phyloP scores from a whole-genome alignment of 306 rosid genomes.

The Vicia faba region DNA sequence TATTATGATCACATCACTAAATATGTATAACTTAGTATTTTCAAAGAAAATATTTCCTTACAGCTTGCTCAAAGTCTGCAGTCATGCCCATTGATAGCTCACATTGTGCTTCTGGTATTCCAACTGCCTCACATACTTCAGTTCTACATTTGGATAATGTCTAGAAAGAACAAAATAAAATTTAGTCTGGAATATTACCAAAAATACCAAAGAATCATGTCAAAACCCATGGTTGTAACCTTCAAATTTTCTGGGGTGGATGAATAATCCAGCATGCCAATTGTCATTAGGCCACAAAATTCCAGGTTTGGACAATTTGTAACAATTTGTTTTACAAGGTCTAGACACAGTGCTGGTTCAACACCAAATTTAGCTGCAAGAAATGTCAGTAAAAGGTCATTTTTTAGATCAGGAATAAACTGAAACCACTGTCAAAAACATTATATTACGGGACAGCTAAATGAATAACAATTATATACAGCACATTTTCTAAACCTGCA shows the following conservation, averaged over 20 bases:
- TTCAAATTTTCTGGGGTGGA: constrained; percentile 91
- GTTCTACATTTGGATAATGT: constrained; percentile 68
- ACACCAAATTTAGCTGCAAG: constrained; percentile 85
- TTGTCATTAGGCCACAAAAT: constrained; percentile 89
- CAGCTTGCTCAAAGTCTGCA: constrained; percentile 92
- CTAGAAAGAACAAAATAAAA: constrained; percentile 44
- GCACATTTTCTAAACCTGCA: constrained; percentile 25
- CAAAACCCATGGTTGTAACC: constrained; percentile 46
- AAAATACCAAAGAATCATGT: constrained; percentile 3
- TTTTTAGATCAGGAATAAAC: constrained; percentile 28
- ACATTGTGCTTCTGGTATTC: constrained; percentile 70
- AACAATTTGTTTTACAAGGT: constrained; percentile 74
- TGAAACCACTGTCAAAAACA: constrained; percentile 25
- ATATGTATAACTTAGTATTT: constrained; percentile 9
- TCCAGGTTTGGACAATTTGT: constrained; percentile 73
- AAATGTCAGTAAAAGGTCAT: constrained; percentile 13
- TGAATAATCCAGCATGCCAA: constrained; percentile 90
- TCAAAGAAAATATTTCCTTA: constrained; percentile 45
- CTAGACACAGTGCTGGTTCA: constrained; percentile 74
- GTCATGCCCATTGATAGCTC: constrained; percentile 98
- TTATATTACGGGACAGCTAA: constrained; percentile 8
- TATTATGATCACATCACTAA: constrained; percentile 8
- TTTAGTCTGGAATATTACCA: constrained; percentile 27
- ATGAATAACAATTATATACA: background rate
- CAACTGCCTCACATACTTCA: constrained; percentile 78